Conservation (phyloP, 345 rosid genomes). For the Gossypium anomalum region DNA sequence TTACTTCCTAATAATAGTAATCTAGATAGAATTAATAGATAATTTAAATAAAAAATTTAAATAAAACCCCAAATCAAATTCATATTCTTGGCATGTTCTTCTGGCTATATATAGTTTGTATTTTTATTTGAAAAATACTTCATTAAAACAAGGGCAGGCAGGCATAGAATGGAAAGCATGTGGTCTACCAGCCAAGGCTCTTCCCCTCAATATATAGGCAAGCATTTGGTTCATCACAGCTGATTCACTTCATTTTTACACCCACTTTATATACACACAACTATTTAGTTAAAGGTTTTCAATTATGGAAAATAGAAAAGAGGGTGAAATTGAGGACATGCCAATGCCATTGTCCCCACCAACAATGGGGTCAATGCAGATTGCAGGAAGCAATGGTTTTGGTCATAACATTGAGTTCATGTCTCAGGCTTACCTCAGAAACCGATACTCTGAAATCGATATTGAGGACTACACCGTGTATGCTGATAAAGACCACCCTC, state of each 20-base stretch:
- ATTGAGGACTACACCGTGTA: conserved; percentile 44
- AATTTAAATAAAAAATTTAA: neutral
- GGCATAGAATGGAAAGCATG: conserved; percentile 59
- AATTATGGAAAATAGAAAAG: conserved; percentile 49
- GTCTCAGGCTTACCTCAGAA: conserved; percentile 72
- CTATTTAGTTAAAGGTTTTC: neutral
- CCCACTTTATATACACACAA: neutral
- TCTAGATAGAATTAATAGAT: neutral
- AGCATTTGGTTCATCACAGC: conserved; percentile 61
- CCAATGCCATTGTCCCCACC: conserved; percentile 45
- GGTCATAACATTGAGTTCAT: conserved; percentile 76
- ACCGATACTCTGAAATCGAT: conserved; percentile 59
- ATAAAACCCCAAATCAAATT: neutral
- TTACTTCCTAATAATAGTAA: neutral
- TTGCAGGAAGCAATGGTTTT: conserved; percentile 70
- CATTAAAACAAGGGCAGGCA: neutral
- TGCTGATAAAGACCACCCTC: conserved; percentile 51
- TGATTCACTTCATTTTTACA: conserved; percentile 37
- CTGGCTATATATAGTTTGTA: neutral
- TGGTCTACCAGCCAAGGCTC: conserved; percentile 51
- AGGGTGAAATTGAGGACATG: conserved; percentile 51
- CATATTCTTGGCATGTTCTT: conserved; percentile 9
- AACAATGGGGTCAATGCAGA: conserved; percentile 65
- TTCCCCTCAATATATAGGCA: conserved; percentile 35
- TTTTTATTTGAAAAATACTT: neutral